A percentile compares a stretch with the other conserved stretches of the same genome.
These are phyloP conservation scores for Silene coronaria DNA, from an alignment of 179 eudicot genomes.

Conservation along the genomic window DNA sequence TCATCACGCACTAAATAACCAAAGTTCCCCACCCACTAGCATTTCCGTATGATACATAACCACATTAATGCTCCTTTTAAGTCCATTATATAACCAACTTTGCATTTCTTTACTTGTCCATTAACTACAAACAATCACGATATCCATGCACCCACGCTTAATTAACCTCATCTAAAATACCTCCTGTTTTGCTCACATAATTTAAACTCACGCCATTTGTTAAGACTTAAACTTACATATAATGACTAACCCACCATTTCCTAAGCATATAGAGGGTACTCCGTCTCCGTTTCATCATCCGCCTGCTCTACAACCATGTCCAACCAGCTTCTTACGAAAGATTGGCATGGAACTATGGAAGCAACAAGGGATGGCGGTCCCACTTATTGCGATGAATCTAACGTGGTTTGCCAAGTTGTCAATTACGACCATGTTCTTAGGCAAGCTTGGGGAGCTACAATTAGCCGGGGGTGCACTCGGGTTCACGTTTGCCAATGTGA, in stretches of 20 bases:
- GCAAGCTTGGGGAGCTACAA: constrained; percentile 70
- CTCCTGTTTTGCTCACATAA: no score
- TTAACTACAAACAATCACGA: constrained; percentile 16
- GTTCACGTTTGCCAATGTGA: constrained; percentile 80
- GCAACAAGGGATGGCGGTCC: constrained; percentile 51
- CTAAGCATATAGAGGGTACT: not conserved
- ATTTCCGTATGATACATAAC: not conserved
- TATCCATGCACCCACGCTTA: constrained; percentile 24
- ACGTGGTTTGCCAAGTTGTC: constrained; percentile 77
- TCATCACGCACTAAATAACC: not conserved
- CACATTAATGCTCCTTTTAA: not conserved
- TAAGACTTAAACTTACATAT: not conserved
- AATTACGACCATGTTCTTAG: constrained; percentile 69
- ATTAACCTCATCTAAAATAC: constrained; percentile 9
- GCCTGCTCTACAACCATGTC: not conserved
- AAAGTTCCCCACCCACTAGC: not conserved
- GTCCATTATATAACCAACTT: constrained; percentile 13
- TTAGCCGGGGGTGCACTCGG: constrained; percentile 82
- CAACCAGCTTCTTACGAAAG: not conserved
- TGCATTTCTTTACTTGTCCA: not conserved
- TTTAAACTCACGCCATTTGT: not conserved
- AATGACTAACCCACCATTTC: constrained; percentile 19
- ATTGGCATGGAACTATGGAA: constrained; percentile 44
- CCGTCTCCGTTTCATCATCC: constrained; percentile 6
- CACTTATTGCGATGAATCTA: constrained; percentile 64